A percentile compares a stretch with the other conserved stretches of the same genome.
Evolutionary conservation across 1,139 yeast genomes (phyloP).

Genomic region (Zygosaccharomyces pseudobailii): DNA sequence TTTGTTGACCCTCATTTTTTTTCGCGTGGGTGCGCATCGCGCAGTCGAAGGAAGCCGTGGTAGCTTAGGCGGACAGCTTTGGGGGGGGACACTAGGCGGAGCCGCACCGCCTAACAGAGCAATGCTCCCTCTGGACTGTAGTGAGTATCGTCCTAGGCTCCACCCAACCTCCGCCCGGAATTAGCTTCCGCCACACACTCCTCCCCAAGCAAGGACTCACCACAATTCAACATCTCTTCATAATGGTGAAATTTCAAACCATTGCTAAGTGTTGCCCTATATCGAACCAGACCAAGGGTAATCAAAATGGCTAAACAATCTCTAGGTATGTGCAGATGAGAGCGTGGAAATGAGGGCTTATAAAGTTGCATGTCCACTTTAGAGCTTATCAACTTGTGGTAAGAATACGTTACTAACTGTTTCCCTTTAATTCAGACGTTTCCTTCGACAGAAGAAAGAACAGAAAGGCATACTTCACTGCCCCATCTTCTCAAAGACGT

Average conservation of each 20-base stretch:
- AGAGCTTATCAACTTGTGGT: slow-evolving; percentile 17
- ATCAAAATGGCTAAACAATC: slow-evolving; percentile 44
- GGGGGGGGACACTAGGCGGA: neutral
- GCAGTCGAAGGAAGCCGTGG: neutral
- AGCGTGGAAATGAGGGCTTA: neutral
- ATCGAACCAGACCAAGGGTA: slow-evolving; percentile 16
- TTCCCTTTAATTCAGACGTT: slow-evolving; percentile 59
- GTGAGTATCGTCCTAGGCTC: neutral
- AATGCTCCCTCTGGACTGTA: neutral
- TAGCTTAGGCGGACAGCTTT: neutral
- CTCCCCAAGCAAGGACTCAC: slow-evolving; percentile 1
- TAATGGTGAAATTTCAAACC: slow-evolving; percentile 4
- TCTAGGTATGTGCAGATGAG: slow-evolving; percentile 37
- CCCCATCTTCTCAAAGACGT: slow-evolving; percentile 97
- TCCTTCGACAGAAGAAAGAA: slow-evolving; percentile 99
- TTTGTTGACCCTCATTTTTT: neutral
- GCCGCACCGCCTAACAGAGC: neutral
- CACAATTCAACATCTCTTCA: slow-evolving; percentile 1
- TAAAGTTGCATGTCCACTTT: neutral
- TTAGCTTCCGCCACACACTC: neutral
- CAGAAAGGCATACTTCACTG: slow-evolving; percentile 99
- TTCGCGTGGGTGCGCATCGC: slow-evolving; percentile 1
- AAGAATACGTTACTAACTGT: slow-evolving; percentile 29
- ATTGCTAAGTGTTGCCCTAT: neutral
- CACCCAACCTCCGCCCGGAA: neutral